Conservation (phyloP, 768 basidiomycete genomes). For the Xerocomellus chrysenteron region DNA sequence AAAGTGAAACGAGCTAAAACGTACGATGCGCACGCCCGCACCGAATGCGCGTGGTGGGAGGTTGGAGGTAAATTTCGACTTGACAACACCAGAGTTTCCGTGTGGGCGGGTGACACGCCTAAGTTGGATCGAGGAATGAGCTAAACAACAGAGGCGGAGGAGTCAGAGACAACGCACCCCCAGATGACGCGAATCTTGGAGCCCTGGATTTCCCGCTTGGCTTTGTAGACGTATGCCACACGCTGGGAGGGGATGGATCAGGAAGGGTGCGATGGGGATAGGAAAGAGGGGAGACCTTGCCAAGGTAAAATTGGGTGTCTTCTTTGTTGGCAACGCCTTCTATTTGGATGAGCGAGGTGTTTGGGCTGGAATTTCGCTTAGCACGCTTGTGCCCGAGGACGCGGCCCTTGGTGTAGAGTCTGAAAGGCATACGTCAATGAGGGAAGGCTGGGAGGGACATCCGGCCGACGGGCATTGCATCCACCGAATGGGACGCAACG, state of each 20-base stretch:
- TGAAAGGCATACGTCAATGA: conserved; percentile 31
- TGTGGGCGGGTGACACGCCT: conserved; percentile 93
- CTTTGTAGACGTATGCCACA: conserved; percentile 97
- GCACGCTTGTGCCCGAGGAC: conserved; percentile 98
- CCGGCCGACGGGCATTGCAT: conserved; percentile 11
- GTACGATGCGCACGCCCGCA: conserved; percentile 85
- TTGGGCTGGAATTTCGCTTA: conserved; percentile 94
- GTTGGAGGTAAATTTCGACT: conserved; percentile 95
- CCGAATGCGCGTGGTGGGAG: conserved; percentile 94
- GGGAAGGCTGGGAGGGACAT: conserved; percentile 6
- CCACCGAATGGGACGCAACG: conserved; percentile 6
- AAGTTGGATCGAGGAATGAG: neutral
- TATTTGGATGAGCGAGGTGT: conserved; percentile 95
- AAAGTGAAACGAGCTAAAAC: conserved; percentile 23
- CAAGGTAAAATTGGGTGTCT: conserved; percentile 97
- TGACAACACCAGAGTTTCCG: conserved; percentile 93
- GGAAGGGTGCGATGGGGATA: neutral
- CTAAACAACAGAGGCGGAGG: neutral
- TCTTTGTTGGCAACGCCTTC: conserved; percentile 93
- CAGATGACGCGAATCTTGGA: conserved; percentile 97
- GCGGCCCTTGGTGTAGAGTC: conserved; percentile 95
- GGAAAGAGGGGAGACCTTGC: conserved; percentile 68
- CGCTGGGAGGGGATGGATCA: conserved; percentile 49
- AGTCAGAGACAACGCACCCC: conserved; percentile 62
- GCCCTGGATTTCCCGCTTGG: conserved; percentile 91